Conservation (phyloP, 1,284 basidiomycete genomes). For the Ganoderma resinaceum region DNA sequence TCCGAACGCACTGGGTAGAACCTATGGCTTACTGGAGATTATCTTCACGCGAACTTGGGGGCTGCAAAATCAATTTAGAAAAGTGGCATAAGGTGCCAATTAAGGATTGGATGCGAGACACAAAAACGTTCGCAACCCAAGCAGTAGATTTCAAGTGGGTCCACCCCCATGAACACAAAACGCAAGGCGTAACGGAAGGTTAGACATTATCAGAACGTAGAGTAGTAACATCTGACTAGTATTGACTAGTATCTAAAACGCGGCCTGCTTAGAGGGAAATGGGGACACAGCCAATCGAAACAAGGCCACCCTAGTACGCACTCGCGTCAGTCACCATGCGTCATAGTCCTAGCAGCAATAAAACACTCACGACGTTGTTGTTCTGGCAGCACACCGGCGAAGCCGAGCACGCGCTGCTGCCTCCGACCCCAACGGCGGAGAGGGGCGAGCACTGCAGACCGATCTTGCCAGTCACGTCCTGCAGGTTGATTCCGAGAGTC, state of each 20-base stretch:
- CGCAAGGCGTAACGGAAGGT: not conserved
- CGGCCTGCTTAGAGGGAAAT: not conserved
- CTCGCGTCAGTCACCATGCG: not conserved
- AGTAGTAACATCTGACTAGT: not conserved
- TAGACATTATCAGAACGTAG: not conserved
- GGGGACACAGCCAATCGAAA: not conserved
- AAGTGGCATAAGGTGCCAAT: too few species aligned
- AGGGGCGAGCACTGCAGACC: conserved; percentile 28
- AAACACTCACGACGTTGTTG: conserved; percentile 29
- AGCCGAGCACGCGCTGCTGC: conserved; percentile 17
- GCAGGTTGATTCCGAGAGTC: conserved; percentile 17
- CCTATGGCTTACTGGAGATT: too few species aligned
- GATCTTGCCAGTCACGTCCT: conserved; percentile 20
- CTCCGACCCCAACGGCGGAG: conserved; percentile 25
- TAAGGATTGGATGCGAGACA: too few species aligned
- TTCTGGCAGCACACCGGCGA: conserved; percentile 30
- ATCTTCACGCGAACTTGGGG: too few species aligned
- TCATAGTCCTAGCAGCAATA: not conserved
- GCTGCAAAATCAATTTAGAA: too few species aligned
- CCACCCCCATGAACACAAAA: too few species aligned
- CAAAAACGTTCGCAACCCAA: too few species aligned
- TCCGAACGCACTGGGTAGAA: too few species aligned
- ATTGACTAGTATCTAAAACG: not conserved
- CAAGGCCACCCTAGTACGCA: not conserved
- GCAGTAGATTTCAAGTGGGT: too few species aligned